These are phyloP conservation scores for Yamadazyma kitorensis DNA, from an alignment of 805 yeast species.

Conservation along the genomic window DNA sequence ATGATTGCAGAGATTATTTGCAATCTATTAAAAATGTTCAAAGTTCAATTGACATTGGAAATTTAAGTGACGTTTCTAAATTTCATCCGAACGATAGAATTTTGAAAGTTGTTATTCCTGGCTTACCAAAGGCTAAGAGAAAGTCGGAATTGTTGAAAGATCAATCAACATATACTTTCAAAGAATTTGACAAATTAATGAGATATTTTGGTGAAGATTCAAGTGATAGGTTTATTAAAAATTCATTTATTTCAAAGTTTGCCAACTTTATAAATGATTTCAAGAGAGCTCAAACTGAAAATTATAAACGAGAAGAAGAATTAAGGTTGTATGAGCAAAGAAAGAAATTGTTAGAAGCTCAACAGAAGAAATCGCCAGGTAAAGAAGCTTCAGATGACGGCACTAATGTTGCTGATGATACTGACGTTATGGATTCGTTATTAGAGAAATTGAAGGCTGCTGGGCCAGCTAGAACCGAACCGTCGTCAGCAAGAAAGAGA, in stretches of 20 bases:
- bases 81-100: conserved; percentile 69
- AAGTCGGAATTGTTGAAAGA: conserved; percentile 49
- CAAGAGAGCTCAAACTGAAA: conserved; percentile 63
- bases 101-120: conserved; percentile 50
- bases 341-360: conserved; percentile 57
- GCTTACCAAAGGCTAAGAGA: conserved; percentile 52
- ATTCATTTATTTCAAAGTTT: conserved; percentile 61
- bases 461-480: conserved; percentile 73
- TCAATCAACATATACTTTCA: conserved; percentile 49
- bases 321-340: conserved; percentile 70
- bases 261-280: conserved; percentile 58
- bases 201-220: conserved; percentile 71
- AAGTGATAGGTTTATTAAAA: conserved; percentile 50
- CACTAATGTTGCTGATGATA: conserved; percentile 41
- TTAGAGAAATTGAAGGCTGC: conserved; percentile 85
- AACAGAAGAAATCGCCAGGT: conserved; percentile 21
- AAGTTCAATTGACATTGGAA: conserved; percentile 57
- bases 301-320: conserved; percentile 66
- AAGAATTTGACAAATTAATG: conserved; percentile 58
- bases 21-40: conserved; percentile 50
- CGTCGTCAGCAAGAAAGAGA: conserved; percentile 75
- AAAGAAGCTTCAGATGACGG: conserved; percentile 32
- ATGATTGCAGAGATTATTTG: conserved; percentile 56
- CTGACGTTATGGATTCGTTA: conserved; percentile 76
- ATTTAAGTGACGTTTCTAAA: conserved; percentile 57